Percentiles rank a stretch among this genome's conserved stretches.
phyloP scores from a whole-genome alignment of 1,284 basidiomycete genomes.

The Singerocomus rubriflavus region DNA sequence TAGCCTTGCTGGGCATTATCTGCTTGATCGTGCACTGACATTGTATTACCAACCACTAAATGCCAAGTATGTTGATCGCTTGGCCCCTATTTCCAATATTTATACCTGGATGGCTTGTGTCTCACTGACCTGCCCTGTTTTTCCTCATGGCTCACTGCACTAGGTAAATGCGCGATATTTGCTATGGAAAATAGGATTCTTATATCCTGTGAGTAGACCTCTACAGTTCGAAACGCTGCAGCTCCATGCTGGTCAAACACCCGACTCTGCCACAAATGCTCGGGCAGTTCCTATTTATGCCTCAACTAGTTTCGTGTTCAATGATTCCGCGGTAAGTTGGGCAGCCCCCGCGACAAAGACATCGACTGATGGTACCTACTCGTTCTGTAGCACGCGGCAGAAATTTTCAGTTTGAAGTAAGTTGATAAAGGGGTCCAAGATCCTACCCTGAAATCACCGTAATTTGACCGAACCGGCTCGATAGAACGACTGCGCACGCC shows the following conservation, averaged over 20 bases:
- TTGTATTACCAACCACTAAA: too few species aligned
- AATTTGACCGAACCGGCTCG: neutral
- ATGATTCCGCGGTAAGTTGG: conserved; percentile 57
- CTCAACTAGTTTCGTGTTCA: conserved; percentile 75
- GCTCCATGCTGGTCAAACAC: conserved; percentile 77
- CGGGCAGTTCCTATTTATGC: conserved; percentile 84
- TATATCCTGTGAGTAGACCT: conserved; percentile 33
- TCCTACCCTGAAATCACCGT: conserved; percentile 22
- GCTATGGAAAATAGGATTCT: too few species aligned
- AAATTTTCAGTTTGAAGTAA: conserved; percentile 15
- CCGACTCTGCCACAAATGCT: conserved; percentile 72
- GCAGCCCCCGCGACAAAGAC: conserved; percentile 30
- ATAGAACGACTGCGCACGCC: conserved; percentile 62
- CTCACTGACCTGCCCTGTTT: too few species aligned
- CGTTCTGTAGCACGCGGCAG: conserved; percentile 38
- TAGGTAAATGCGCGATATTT: too few species aligned
- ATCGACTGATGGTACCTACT: conserved; percentile 67
- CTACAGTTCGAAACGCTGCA: conserved; percentile 77
- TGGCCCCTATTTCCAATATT: too few species aligned
- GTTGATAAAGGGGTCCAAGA: neutral
- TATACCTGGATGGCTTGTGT: too few species aligned
- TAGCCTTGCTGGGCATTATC: too few species aligned
- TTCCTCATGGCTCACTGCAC: too few species aligned
- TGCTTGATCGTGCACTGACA: too few species aligned
- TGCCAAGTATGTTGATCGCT: too few species aligned